Evolutionary conservation across 345 rosid species (phyloP).

Genomic region (Populus alba): DNA sequence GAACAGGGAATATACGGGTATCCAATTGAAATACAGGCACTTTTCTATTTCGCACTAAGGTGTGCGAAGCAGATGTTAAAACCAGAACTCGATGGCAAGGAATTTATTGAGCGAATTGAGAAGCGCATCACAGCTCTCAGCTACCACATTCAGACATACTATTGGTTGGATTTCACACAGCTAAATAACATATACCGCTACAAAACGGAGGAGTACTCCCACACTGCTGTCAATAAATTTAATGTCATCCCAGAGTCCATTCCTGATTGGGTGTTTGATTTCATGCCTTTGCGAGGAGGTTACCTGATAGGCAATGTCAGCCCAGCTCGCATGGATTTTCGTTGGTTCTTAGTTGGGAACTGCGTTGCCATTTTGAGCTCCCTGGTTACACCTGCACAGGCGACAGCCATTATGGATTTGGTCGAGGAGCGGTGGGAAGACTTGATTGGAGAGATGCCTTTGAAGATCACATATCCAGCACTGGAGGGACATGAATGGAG

Average conservation of each 20-base stretch:
- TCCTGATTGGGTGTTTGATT: slow-evolving; percentile 24
- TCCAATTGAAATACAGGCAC: slow-evolving; percentile 61
- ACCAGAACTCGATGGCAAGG: slow-evolving; percentile 53
- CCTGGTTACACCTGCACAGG: slow-evolving; percentile 17
- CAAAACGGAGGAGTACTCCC: slow-evolving; percentile 51
- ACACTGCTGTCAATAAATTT: slow-evolving; percentile 11
- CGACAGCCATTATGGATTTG: slow-evolving; percentile 22
- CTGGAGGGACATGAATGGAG: slow-evolving; percentile 24
- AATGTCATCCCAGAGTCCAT: slow-evolving; percentile 14
- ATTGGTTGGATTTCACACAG: slow-evolving; percentile 49
- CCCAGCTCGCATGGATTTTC: slow-evolving; percentile 26
- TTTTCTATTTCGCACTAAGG: slow-evolving; percentile 54
- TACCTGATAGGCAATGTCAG: slow-evolving; percentile 23
- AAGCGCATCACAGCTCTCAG: slow-evolving; percentile 48
- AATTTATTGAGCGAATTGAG: slow-evolving; percentile 45
- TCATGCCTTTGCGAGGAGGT: slow-evolving; percentile 24
- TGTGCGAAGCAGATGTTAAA: slow-evolving; percentile 55
- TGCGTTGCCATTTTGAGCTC: slow-evolving; percentile 17
- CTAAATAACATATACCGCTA: slow-evolving; percentile 53
- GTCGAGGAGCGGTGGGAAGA: slow-evolving; percentile 21
- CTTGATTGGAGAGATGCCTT: slow-evolving; percentile 24
- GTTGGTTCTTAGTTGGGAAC: slow-evolving; percentile 21
- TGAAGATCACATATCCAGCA: slow-evolving; percentile 24
- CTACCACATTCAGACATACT: slow-evolving; percentile 49
- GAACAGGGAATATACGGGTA: slow-evolving; percentile 38